These are phyloP conservation scores for Eucalyptus brandiana DNA, from an alignment of 345 rosid genomes.

Conservation along the genomic window DNA sequence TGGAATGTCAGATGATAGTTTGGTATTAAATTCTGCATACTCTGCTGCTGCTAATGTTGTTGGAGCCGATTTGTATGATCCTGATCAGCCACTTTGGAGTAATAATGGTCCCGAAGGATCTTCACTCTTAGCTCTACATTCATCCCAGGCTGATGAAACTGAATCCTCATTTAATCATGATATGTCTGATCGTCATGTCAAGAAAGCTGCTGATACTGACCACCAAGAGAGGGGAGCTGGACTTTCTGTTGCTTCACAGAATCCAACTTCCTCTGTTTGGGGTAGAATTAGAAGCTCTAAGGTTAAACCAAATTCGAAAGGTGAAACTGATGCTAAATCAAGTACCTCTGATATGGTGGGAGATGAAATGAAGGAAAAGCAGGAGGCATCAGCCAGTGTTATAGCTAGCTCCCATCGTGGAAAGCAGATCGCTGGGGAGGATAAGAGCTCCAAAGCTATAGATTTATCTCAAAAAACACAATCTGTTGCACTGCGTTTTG, in stretches of 20 bases:
- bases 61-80: constrained; percentile 89
- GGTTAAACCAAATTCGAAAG: constrained; percentile 37
- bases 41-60: constrained; percentile 24
- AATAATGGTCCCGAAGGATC: constrained; percentile 50
- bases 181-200: constrained; percentile 16
- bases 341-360: constrained; percentile 29
- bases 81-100: constrained; percentile 98
- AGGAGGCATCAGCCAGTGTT: constrained; percentile 16
- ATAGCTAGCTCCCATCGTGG: constrained; percentile 29
- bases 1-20: constrained; percentile 44
- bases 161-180: constrained; percentile 36
- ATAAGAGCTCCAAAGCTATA: constrained; percentile 13
- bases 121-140: constrained; percentile 29
- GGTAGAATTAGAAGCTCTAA: constrained; percentile 39
- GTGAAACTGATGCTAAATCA: constrained; percentile 31
- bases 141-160: constrained; percentile 43
- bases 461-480: constrained; percentile 31
- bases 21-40: constrained; percentile 46
- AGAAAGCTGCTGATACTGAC: constrained; percentile 25
- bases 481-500: constrained; percentile 17
- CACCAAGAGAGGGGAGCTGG: constrained; percentile 15
- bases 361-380: constrained; percentile 41
- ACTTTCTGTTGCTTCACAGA: constrained; percentile 20
- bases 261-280: constrained; percentile 52
- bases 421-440: constrained; percentile 29